Base-by-base conservation (phyloP, 257 asterid genomes). In the Gynochthodes officinalis region DNA sequence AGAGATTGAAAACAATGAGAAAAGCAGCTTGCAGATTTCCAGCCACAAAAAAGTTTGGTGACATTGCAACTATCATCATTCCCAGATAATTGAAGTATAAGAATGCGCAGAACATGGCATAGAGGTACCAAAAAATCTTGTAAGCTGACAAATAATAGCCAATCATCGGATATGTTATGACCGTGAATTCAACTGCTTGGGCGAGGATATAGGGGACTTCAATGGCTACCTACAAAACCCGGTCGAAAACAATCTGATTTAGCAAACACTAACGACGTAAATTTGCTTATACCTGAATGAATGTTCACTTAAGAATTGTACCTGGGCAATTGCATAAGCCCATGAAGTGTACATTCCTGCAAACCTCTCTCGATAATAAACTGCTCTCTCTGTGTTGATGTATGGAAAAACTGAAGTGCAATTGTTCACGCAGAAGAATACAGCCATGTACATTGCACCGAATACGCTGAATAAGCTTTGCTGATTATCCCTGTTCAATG, bases 311-410 rank as follows among this genome's bases (percentile, higher is more conserved):
- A 14, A 46, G 7, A 14, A 19, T 13, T 49, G 16, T 78, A 79
- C 93, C 84, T 85, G 90, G 16, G 93, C 90, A 2, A 79, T 79
- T 53, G 88, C 80, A 71, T 85, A 88, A 69, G 89, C 84, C 93
- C 89, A 83, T 1, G 85, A 79, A 72, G 87, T 80, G 55, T 88
- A 88, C 93, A 88, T 88, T 73, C 93, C 88, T 16, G 89, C 78
- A 75, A 82, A 88, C 69, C 80, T 78, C 50, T 88, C 93, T 50
- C 93, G 76, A 58, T 80, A 88, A 40, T 82, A 71, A 49, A 88
- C 93, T 18, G 83, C 54, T 57, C 90, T 74, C 67, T 88, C 93
- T 25, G 74, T 82, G 77, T 73, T 82, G 39, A 88, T 72, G 52
- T 82, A 79, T 12, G 86, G 85, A 49, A 81, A 71, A 58, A 85